Base-by-base conservation (phyloP, 2,329 filamentous ascomycete genomes). In the Fusarium pininemorale region DNA sequence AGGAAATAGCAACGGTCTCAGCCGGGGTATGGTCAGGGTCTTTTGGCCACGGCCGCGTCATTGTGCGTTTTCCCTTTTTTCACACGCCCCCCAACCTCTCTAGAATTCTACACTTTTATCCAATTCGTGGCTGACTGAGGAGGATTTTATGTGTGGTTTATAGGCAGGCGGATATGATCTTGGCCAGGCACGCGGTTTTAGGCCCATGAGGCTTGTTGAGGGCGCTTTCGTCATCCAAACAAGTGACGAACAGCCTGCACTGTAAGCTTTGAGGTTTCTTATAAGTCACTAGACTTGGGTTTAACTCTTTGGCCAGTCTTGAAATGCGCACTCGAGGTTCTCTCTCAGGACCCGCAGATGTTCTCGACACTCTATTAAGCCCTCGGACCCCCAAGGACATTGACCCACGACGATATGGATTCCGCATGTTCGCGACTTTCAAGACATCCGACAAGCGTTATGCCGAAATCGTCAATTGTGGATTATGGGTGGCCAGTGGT, bases 361-460 rank as follows among this genome's bases (percentile, higher is more conserved):
- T 84, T 57, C 81, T 85, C 65, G 83, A 84, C 63, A 78, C 80
- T 53, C 78, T 85, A 53, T 79, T 85, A 37, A 82, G 80, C 66
- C 82, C 82, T 2, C 78, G 80, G 24, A 76, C 81, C 47, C 79
- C 82, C 50, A 82, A 82, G 74, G 78, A 82, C 63, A 83, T 85
- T 57, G 83, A 84, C 63, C 82, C 83, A 16, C 81, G 83, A 20
- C 82, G 82, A 62, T 87, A 87, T 72, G 84, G 84, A 66, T 87
- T 87, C 72, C 83, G 85, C 69, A 81, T 87, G 74, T 86, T 86
- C 65, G 83, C 85, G 66, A 85, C 84, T 24, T 84, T 87, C 80
- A 86, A 87, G 77, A 87, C 86, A 28, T 81, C 84, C 7, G 86
- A 87, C 78, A 83, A 85, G 75, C 82, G 86, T 37, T 87, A 87